These are phyloP conservation scores for Saccharomycopsis vini DNA, from an alignment of 805 yeast genomes.

Conservation along the genomic window DNA sequence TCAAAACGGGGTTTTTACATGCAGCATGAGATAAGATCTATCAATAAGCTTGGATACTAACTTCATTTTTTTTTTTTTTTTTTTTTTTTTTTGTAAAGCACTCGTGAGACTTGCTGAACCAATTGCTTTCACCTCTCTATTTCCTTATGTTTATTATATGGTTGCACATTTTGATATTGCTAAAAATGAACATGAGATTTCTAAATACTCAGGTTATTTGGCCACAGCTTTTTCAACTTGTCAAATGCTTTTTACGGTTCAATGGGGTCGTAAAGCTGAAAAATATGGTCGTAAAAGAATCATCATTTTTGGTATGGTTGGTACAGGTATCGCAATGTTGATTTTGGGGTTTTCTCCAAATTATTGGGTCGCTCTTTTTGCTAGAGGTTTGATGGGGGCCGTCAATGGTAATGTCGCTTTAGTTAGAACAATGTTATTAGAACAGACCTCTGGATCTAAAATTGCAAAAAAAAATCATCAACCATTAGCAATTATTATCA, in stretches of 20 bases:
- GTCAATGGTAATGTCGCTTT: conserved; percentile 60
- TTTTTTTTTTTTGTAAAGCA: conserved; percentile 15
- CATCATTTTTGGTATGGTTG: conserved; percentile 42
- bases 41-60: neutral
- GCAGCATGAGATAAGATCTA: neutral
- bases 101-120: conserved; percentile 53
- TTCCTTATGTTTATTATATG: conserved; percentile 60
- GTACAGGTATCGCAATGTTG: conserved; percentile 40
- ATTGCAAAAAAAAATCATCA: conserved; percentile 53
- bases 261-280: conserved; percentile 54
- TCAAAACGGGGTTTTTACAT: too few relatives aligned
- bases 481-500: conserved; percentile 50
- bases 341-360: conserved; percentile 47
- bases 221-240: conserved; percentile 52
- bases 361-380: conserved; percentile 44
- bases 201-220: conserved; percentile 53
- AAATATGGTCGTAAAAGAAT: conserved; percentile 48
- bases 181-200: conserved; percentile 40
- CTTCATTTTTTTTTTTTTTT: neutral
- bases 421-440: conserved; percentile 52
- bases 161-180: conserved; percentile 46
- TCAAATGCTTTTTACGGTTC: conserved; percentile 47
- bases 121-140: conserved; percentile 52
- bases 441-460: conserved; percentile 24
- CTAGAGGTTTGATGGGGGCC: conserved; percentile 47